Conservation (phyloP, 2,329 filamentous ascomycete genomes). For the Pseudogymnoascus destructans region DNA sequence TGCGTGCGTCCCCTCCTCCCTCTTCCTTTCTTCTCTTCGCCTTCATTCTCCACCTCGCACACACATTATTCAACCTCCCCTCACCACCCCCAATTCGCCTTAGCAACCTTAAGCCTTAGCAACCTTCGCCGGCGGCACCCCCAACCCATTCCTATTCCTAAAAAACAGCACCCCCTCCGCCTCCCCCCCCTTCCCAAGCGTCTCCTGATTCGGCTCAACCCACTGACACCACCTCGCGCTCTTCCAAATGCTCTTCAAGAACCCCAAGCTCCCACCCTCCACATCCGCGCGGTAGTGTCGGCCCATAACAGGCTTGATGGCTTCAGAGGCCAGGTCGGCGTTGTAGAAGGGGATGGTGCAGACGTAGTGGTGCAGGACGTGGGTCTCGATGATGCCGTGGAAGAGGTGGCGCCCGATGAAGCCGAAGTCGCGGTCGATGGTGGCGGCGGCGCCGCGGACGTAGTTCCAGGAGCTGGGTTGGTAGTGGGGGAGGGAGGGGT, state of each 20-base stretch:
- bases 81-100: not conserved
- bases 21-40: not conserved
- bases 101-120: not conserved
- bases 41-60: not conserved
- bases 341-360: conserved; percentile 94
- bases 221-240: conserved; percentile 84
- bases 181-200: conserved; percentile 55
- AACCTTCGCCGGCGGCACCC: conserved; percentile 29
- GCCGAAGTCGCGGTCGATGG: conserved; percentile 93
- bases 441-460: conserved; percentile 82
- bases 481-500: conserved; percentile 90
- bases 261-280: conserved; percentile 63
- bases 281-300: conserved; percentile 82
- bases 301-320: conserved; percentile 92
- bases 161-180: conserved; percentile 83
- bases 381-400: conserved; percentile 95
- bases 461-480: conserved; percentile 78
- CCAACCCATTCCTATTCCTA: conserved; percentile 84
- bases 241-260: conserved; percentile 71
- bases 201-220: conserved; percentile 71
- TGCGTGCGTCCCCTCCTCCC: not conserved
- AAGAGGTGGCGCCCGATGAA: conserved; percentile 84
- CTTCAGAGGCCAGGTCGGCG: conserved; percentile 85
- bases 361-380: conserved; percentile 96
- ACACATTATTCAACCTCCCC: not conserved